Evolutionary conservation across 2,329 filamentous ascomycete species (phyloP), one percentile per base, ranked within the genome.

Genomic region (Leptographium lundbergii): DNA sequence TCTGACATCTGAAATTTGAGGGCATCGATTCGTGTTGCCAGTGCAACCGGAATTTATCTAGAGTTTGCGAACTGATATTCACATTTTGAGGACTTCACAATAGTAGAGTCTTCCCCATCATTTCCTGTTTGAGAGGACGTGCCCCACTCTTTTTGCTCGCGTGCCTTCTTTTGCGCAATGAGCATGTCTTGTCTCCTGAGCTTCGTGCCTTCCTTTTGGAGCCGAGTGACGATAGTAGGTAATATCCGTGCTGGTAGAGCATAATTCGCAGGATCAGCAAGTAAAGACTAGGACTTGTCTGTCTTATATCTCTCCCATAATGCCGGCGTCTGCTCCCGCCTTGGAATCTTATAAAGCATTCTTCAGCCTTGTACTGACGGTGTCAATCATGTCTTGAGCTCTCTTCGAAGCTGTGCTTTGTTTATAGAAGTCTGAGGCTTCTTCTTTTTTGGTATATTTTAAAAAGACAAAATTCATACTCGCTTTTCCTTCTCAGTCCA

Each of bases 331-430:
- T 56, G 39, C 5, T 34, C 45, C 6, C n/a, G 4, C 39, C 45
- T 36, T 50, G 32, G 45, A 32, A 42, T 25, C 6, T 57, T 51
- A 22, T 17, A 19, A 39, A 57, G 32, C 56, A 57, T 57, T 51
- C 47, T 57, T 57, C 47, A 50, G 55, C 39, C 36, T 55, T 45
- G n/a, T 5, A n/a, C n/a, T 47, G 47, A n/a, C 39, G n/a, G 36
- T 53, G 36, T 22, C 13, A 7, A 53, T 42, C 36, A 56, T 60
- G 58, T 22, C 24, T 60, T 57, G 50, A 60, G 13, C 45, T 36
- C 14, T 4, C 4, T 19, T 10, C 7, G 24, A 27, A 25, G 42
- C 45, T 22, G 10, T 25, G 11, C 34, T 39, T n/a, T 27, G 10
- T 36, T 39, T 19, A 24, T 57, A 17, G 34, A 32, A 50, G 56